These are phyloP conservation scores for Penicillium sp. DNA, from an alignment of 2,329 filamentous ascomycete species.

Conservation along the genomic window DNA sequence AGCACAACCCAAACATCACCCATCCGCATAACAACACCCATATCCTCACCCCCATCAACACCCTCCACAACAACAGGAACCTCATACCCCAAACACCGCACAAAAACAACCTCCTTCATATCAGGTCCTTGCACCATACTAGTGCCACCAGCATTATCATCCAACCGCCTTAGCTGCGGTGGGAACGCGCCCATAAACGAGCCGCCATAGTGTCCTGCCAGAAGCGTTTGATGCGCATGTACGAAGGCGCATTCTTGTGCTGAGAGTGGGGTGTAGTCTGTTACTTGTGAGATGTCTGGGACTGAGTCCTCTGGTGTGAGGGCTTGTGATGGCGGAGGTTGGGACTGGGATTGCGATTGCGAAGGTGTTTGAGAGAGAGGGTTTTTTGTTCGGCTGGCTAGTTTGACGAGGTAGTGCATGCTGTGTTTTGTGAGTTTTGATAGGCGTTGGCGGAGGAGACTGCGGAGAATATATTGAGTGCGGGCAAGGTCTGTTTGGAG, in stretches of 20 bases:
- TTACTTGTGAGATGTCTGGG: constrained; percentile 32
- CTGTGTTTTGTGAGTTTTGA: constrained; percentile 63
- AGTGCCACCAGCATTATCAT: constrained; percentile 85
- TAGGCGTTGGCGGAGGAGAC: constrained; percentile 79
- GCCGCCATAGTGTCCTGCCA: constrained; percentile 80
- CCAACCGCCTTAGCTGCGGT: constrained; percentile 73
- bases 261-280: constrained; percentile 65
- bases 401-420: constrained; percentile 51
- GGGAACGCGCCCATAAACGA: constrained; percentile 87
- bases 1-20: constrained; percentile 69
- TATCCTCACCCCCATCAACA: constrained; percentile 30
- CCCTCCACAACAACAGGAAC: constrained; percentile 44
- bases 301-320: constrained; percentile 31
- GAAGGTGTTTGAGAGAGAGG: constrained; percentile 18
- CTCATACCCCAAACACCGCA: constrained; percentile 57
- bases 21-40: constrained; percentile 47
- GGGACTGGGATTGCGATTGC: constrained; percentile 14
- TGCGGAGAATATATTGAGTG: constrained; percentile 86
- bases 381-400: constrained; percentile 19
- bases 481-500: constrained; percentile 95
- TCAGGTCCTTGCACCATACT: constrained; percentile 93
- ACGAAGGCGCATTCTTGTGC: constrained; percentile 78
- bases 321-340: constrained; percentile 14
- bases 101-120: constrained; percentile 79
- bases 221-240: constrained; percentile 77